Percentiles rank a stretch among this genome's conserved stretches.
These are phyloP conservation scores for Dactylellina drechsleri DNA, from an alignment of 2,329 filamentous ascomycete species.

Conservation along the genomic window DNA sequence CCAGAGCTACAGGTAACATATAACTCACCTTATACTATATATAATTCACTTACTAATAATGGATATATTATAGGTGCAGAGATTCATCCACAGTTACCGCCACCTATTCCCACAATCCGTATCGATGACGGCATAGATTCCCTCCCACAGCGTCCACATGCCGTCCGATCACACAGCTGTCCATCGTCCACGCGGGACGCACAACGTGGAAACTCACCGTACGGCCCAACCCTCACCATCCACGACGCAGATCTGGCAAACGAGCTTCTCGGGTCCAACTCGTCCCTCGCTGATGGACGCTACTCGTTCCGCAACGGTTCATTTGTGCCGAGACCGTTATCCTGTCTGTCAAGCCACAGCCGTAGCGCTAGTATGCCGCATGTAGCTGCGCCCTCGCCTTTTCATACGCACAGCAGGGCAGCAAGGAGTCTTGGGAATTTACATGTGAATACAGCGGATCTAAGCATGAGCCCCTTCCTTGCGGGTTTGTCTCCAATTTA, in stretches of 20 bases:
- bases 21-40: no score
- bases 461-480: constrained; percentile 15
- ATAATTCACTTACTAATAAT: no score
- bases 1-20: not conserved
- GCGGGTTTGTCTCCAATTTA: constrained; percentile 27
- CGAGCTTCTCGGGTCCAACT: constrained; percentile 41
- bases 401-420: constrained; percentile 38
- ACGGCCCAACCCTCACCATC: constrained; percentile 48
- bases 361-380: constrained; percentile 42
- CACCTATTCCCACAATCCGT: constrained; percentile 22
- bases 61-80: no score
- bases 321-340: constrained; percentile 37
- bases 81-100: not conserved
- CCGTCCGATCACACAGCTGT: constrained; percentile 39
- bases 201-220: constrained; percentile 32
- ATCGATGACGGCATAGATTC: constrained; percentile 17
- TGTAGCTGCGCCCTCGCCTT: constrained; percentile 13
- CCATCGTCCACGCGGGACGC: constrained; percentile 42
- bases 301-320: constrained; percentile 44
- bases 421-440: constrained; percentile 46
- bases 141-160: constrained; percentile 32
- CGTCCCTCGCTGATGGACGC: constrained; percentile 34
- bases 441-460: constrained; percentile 4
- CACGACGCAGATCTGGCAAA: constrained; percentile 45
- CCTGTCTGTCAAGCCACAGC: constrained; percentile 32